phyloP scores from a whole-genome alignment of 208 protist genomes.

The Phytomonas francai region DNA sequence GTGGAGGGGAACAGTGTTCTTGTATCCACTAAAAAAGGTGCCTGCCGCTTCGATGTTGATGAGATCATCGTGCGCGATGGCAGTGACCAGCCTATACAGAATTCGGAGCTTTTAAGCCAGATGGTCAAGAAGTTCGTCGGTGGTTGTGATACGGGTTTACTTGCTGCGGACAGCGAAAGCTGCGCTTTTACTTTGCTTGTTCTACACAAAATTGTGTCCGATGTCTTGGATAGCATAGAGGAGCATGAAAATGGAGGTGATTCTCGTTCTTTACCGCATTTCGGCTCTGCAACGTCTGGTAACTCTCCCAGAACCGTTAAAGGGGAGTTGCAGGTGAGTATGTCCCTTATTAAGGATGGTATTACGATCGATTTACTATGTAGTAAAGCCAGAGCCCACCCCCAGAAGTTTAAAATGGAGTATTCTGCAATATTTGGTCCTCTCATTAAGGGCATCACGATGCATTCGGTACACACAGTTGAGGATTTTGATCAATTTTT shows the following conservation, averaged over 20 bases:
- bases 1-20: slow-evolving; percentile 59
- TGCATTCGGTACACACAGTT: slow-evolving; percentile 34
- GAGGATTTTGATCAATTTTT: slow-evolving; percentile 66
- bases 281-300: slow-evolving; percentile 9
- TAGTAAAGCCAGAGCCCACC: slow-evolving; percentile 32
- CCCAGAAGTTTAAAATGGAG: slow-evolving; percentile 61
- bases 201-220: slow-evolving; percentile 51
- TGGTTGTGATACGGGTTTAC: slow-evolving; percentile 51
- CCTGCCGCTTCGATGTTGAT: slow-evolving; percentile 56
- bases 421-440: slow-evolving; percentile 42
- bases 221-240: slow-evolving; percentile 23
- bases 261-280: not conserved
- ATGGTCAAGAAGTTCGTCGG: slow-evolving; percentile 47
- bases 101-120: slow-evolving; percentile 46
- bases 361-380: slow-evolving; percentile 59
- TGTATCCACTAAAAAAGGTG: slow-evolving; percentile 27
- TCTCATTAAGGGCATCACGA: slow-evolving; percentile 33
- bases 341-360: slow-evolving; percentile 67
- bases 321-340: slow-evolving; percentile 64
- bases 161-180: slow-evolving; percentile 62
- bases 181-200: slow-evolving; percentile 66
- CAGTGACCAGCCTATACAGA: slow-evolving; percentile 20
- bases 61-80: slow-evolving; percentile 53
- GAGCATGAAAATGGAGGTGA: slow-evolving; percentile 1
- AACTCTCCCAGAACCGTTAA: slow-evolving; percentile 14